Percentiles rank a stretch among this genome's conserved stretches.
These are phyloP conservation scores for Cyclotella atomus DNA, from an alignment of 108 stramenopile species.

Conservation along the genomic window DNA sequence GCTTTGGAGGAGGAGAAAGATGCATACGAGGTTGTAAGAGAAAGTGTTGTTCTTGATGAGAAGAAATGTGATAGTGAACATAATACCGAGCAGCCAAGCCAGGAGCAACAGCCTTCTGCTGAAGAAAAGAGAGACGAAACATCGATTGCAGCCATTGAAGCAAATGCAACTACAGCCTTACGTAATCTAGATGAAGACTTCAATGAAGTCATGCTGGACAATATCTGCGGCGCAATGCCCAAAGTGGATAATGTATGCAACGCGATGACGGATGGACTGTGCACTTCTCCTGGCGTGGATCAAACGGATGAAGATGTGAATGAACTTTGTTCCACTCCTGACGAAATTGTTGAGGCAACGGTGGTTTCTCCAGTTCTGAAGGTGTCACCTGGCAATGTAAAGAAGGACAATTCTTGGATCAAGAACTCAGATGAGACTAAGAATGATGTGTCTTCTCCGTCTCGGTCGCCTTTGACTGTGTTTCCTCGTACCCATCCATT, in stretches of 20 bases:
- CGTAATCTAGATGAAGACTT: neutral
- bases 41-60: neutral
- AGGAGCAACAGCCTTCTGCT: neutral
- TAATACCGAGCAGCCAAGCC: neutral
- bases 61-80: neutral
- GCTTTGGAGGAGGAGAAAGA: constrained; percentile 13
- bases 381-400: neutral
- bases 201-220: neutral
- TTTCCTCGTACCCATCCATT: constrained; percentile 3
- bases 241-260: too few species aligned
- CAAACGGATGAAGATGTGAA: neutral
- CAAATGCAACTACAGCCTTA: neutral
- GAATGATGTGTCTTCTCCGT: too few species aligned
- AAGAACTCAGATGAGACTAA: neutral
- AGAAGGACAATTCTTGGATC: neutral
- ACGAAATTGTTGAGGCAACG: neutral
- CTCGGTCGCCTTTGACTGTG: neutral
- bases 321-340: neutral
- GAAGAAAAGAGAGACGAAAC: neutral
- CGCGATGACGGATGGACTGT: too few species aligned
- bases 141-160: neutral
- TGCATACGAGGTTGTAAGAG: neutral
- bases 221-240: neutral
- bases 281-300: too few species aligned
- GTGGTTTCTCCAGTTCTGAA: neutral